phyloP scores from a whole-genome alignment of 306 rosid species.

The Comarum palustre region DNA sequence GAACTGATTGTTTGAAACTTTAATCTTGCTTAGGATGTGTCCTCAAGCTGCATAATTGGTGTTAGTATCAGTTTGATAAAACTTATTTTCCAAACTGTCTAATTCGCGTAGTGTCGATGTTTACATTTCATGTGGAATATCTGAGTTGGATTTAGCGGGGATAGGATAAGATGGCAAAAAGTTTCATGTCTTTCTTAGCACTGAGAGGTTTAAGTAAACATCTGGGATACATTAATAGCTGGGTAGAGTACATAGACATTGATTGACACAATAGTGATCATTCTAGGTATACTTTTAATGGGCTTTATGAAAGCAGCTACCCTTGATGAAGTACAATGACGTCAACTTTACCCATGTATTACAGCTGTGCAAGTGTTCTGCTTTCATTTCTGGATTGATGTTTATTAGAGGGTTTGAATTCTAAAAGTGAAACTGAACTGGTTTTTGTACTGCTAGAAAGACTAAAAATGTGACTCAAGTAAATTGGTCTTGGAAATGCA shows the following conservation, averaged over 20 bases:
- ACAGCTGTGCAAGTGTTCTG: neutral
- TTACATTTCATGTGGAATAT: constrained; percentile 1
- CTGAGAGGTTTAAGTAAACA: neutral
- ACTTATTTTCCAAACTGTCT: neutral
- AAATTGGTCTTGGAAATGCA: constrained; percentile 31
- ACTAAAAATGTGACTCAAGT: neutral
- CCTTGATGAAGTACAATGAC: neutral
- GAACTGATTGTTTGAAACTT: neutral
- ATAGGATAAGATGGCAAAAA: neutral
- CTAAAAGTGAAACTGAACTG: neutral
- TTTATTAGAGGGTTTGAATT: neutral
- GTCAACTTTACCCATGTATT: neutral
- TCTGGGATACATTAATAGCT: constrained; percentile 5
- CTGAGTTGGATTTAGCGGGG: constrained; percentile 3
- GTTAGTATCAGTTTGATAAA: neutral
- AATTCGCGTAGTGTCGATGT: neutral
- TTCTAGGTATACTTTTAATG: neutral
- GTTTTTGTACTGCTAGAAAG: neutral
- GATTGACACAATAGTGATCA: too few relatives aligned
- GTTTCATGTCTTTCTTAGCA: neutral
- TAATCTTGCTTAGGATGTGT: neutral
- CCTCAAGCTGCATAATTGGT: neutral
- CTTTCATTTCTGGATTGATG: neutral
- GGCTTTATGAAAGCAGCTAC: neutral
- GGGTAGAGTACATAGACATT: neutral